These are phyloP conservation scores for Termitomyces sp. DNA, from an alignment of 1,284 basidiomycete genomes.

Conservation along the genomic window DNA sequence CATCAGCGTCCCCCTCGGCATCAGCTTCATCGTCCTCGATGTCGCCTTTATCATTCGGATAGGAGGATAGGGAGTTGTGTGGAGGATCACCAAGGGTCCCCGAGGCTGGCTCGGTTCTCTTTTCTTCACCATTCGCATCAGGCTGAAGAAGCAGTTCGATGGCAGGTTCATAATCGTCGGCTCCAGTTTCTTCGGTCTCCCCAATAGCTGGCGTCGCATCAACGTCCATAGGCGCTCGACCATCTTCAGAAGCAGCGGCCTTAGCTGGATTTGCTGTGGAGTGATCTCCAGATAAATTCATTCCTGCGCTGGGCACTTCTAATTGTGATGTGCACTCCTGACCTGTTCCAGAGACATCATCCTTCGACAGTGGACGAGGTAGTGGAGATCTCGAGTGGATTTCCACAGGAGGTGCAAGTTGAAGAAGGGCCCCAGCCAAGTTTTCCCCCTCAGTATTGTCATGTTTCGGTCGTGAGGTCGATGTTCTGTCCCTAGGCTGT, in stretches of 20 bases:
- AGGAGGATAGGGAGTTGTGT: background rate
- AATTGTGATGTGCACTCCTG: background rate
- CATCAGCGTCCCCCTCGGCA: slow-evolving; percentile 19
- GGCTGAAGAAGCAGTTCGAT: background rate
- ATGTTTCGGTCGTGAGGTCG: background rate
- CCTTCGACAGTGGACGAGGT: background rate
- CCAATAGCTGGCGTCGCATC: background rate
- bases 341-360: background rate
- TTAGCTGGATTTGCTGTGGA: background rate
- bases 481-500: background rate
- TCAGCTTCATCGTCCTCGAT: slow-evolving; percentile 11
- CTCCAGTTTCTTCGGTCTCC: background rate
- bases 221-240: background rate
- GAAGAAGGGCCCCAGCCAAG: background rate
- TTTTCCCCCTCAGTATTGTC: background rate
- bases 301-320: background rate
- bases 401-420: slow-evolving; percentile 6
- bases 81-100: background rate
- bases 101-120: slow-evolving; percentile 1
- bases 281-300: background rate
- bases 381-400: background rate
- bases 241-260: background rate
- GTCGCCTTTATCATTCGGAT: background rate
- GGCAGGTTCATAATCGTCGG: background rate
- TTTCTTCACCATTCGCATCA: background rate